A percentile compares a stretch with the other conserved stretches of the same genome.
These are phyloP conservation scores for Babesia bovis DNA, from an alignment of 169 alveolate genomes.

Conservation along the genomic window DNA sequence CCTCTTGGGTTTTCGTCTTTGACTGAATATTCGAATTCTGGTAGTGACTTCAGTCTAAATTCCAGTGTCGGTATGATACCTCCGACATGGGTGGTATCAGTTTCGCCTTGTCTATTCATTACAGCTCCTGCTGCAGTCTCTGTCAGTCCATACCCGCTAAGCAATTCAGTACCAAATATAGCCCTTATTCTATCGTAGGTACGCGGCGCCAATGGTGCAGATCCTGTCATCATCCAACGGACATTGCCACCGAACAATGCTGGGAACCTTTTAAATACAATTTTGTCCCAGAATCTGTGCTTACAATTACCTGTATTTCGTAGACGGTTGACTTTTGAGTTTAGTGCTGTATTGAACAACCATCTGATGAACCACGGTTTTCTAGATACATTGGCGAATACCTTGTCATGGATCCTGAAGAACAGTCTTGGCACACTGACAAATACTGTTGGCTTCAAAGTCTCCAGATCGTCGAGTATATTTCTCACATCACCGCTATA, in stretches of 20 bases:
- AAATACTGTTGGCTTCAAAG: constrained; percentile 74
- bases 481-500: constrained; percentile 88
- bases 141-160: constrained; percentile 60
- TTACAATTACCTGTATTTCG: constrained; percentile 45
- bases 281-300: constrained; percentile 61
- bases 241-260: constrained; percentile 74
- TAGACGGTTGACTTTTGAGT: constrained; percentile 41
- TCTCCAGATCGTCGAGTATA: constrained; percentile 83
- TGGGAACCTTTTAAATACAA: constrained; percentile 67
- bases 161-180: constrained; percentile 66
- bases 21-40: constrained; percentile 85
- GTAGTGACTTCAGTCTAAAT: constrained; percentile 87
- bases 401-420: constrained; percentile 74
- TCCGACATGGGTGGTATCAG: constrained; percentile 83
- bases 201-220: constrained; percentile 73
- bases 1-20: constrained; percentile 70
- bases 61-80: constrained; percentile 85
- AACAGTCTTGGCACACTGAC: constrained; percentile 77
- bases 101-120: constrained; percentile 67
- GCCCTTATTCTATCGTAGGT: constrained; percentile 68
- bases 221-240: constrained; percentile 77
- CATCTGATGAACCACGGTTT: constrained; percentile 60
- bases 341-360: constrained; percentile 69
- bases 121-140: constrained; percentile 65
- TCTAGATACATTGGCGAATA: constrained; percentile 65